Percentiles rank a stretch among this genome's conserved stretches.
Conservation (phyloP, 805 yeast species). For the Teunomyces tritomae region DNA sequence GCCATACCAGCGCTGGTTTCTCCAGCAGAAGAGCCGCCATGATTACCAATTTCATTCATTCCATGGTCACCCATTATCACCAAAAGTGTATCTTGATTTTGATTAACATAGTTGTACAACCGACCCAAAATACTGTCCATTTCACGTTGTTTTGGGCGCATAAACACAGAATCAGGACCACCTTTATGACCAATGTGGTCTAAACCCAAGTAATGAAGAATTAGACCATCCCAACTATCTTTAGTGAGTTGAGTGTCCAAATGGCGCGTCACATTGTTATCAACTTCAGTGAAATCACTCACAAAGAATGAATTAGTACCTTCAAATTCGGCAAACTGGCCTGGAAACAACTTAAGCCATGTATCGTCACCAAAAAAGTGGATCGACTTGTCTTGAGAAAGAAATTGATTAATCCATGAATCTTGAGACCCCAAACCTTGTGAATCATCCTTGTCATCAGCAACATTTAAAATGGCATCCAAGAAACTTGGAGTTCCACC, state of each 20-base stretch:
- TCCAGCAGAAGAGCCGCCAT: conserved; percentile 91
- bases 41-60: conserved; percentile 93
- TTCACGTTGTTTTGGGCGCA: conserved; percentile 80
- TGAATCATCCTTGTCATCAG: conserved; percentile 78
- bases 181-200: conserved; percentile 99
- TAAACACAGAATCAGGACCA: conserved; percentile 77
- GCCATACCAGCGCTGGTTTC: conserved; percentile 87
- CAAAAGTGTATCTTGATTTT: conserved; percentile 50
- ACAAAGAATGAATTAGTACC: conserved; percentile 95
- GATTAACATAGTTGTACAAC: conserved; percentile 38
- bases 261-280: conserved; percentile 88
- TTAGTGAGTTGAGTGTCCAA: conserved; percentile 54
- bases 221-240: conserved; percentile 75
- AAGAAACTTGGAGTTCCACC: conserved; percentile 93
- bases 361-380: conserved; percentile 97
- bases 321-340: conserved; percentile 60
- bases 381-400: conserved; percentile 39
- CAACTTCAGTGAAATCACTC: conserved; percentile 92
- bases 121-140: conserved; percentile 69
- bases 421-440: conserved; percentile 73
- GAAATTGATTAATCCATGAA: conserved; percentile 80
- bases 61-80: conserved; percentile 93
- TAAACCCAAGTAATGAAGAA: conserved; percentile 87
- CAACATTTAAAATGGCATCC: conserved; percentile 91
- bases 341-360: conserved; percentile 89